phyloP scores from a whole-genome alignment of 164 flowering plant species.

The Magnolia changhungtana region DNA sequence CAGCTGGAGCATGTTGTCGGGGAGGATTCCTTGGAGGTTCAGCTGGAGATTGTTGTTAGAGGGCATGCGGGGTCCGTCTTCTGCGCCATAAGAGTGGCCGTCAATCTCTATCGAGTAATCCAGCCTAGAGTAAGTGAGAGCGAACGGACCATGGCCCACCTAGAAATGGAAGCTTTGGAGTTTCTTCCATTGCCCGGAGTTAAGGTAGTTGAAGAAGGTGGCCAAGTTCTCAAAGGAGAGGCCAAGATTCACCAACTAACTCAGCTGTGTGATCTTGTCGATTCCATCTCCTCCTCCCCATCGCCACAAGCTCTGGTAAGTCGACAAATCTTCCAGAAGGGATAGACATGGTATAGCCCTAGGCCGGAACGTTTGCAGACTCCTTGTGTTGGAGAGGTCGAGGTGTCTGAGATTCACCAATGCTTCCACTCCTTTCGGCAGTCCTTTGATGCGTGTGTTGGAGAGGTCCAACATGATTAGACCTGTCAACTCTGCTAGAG shows the following conservation, averaged over 20 bases:
- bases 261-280: neutral
- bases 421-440: neutral
- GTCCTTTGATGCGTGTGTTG: neutral
- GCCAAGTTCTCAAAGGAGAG: neutral
- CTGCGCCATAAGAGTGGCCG: neutral
- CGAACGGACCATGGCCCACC: neutral
- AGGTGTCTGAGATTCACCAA: neutral
- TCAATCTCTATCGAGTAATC: too few species aligned
- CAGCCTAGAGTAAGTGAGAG: neutral
- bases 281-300: neutral
- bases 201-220: neutral
- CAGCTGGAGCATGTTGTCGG: neutral
- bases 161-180: neutral
- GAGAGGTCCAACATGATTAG: neutral
- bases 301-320: neutral
- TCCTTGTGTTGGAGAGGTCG: neutral
- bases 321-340: neutral
- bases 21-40: neutral
- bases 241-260: neutral
- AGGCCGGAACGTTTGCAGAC: neutral
- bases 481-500: neutral
- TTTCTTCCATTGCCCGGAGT: neutral
- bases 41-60: too few species aligned
- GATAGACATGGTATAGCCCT: neutral
- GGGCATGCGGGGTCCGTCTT: neutral